A percentile compares a stretch with the other conserved stretches of the same genome.
phyloP scores from a whole-genome alignment of 495 filamentous ascomycete genomes.

The Tetracladium setigerum region DNA sequence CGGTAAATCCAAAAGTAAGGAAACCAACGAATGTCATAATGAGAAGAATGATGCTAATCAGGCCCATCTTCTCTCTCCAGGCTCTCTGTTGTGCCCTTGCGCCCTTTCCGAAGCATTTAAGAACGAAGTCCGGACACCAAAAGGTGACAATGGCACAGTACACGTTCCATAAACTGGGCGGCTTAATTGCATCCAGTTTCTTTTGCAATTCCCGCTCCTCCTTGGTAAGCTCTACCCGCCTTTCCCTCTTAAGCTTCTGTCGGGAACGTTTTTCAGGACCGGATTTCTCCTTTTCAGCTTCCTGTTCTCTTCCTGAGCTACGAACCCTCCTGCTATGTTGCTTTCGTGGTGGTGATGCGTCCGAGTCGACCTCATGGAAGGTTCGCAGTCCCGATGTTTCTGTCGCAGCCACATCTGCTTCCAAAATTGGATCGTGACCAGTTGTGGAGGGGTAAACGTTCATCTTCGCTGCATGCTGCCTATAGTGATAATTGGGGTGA shows the following conservation, averaged over 20 bases:
- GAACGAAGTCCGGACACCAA: constrained; percentile 81
- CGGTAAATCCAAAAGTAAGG: constrained; percentile 92
- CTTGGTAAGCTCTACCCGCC: constrained; percentile 42
- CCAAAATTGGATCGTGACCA: constrained; percentile 76
- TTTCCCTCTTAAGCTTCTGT: constrained; percentile 34
- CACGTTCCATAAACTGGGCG: constrained; percentile 86
- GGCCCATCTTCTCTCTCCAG: constrained; percentile 98
- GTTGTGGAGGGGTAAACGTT: constrained; percentile 80
- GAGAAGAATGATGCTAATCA: constrained; percentile 85
- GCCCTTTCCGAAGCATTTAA: constrained; percentile 83
- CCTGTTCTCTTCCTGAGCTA: constrained; percentile 22
- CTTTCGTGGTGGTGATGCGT: constrained; percentile 37
- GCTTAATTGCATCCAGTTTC: constrained; percentile 58
- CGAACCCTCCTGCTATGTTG: constrained; percentile 30
- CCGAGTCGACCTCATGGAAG: constrained; percentile 21
- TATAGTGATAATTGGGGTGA: constrained; percentile 91
- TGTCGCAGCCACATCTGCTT: constrained; percentile 25
- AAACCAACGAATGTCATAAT: constrained; percentile 91
- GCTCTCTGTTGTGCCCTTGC: constrained; percentile 82
- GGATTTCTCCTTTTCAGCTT: constrained; percentile 14
- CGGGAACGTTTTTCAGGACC: neutral
- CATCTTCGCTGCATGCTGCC: constrained; percentile 87
- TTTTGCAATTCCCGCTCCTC: constrained; percentile 49
- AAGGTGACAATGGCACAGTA: constrained; percentile 94
- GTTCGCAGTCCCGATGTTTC: constrained; percentile 17